Percentiles rank a stretch among this genome's conserved stretches.
phyloP scores from a whole-genome alignment of 768 basidiomycete species.

The Amanita molliuscula region DNA sequence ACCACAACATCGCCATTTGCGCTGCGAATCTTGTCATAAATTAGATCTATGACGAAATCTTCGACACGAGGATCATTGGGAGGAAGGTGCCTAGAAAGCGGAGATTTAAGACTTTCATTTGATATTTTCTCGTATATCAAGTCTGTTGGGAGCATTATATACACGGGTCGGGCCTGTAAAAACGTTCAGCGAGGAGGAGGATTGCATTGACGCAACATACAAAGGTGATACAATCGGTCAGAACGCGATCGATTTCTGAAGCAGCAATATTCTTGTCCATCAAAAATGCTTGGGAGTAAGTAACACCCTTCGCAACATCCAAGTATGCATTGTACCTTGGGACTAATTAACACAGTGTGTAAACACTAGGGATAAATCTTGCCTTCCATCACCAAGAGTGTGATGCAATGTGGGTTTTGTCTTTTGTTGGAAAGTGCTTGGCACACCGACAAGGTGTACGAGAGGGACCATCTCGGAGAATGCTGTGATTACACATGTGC shows the following conservation, averaged over 20 bases:
- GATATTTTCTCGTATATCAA: constrained; percentile 63
- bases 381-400: constrained; percentile 79
- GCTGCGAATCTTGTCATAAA: constrained; percentile 49
- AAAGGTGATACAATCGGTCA: constrained; percentile 55
- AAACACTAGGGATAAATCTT: neutral
- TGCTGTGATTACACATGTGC: constrained; percentile 25
- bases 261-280: constrained; percentile 43
- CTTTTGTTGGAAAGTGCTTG: constrained; percentile 65
- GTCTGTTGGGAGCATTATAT: constrained; percentile 81
- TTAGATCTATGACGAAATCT: constrained; percentile 63
- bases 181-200: neutral
- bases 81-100: constrained; percentile 38
- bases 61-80: constrained; percentile 50
- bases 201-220: constrained; percentile 20
- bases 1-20: constrained; percentile 64
- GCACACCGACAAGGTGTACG: constrained; percentile 79
- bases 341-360: neutral
- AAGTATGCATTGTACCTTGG: constrained; percentile 73
- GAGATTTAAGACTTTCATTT: constrained; percentile 47
- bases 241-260: constrained; percentile 66
- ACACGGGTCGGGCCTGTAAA: constrained; percentile 70
- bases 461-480: constrained; percentile 87
- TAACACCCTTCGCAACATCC: constrained; percentile 67
- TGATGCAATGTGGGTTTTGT: constrained; percentile 73
- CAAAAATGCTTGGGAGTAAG: constrained; percentile 55